These are phyloP conservation scores for Vitis cinerea DNA, from an alignment of 164 flowering plant species.

Conservation along the genomic window DNA sequence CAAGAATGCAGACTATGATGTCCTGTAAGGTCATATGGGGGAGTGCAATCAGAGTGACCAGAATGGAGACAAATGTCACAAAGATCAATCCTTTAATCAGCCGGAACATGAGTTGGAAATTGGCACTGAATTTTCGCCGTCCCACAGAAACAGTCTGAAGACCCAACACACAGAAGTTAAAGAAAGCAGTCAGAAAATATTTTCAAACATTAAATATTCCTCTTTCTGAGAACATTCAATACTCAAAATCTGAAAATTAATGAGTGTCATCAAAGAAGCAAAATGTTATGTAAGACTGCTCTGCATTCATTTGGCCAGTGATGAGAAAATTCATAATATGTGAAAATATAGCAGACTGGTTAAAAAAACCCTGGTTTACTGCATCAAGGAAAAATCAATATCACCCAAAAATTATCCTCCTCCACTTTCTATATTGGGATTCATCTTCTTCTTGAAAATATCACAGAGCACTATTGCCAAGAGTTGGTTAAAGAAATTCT, in stretches of 20 bases:
- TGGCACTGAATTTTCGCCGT: conserved; percentile 72
- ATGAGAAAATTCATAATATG: not conserved
- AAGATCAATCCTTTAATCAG: conserved; percentile 85
- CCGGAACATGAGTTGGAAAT: conserved; percentile 77
- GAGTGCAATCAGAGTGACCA: conserved; percentile 59
- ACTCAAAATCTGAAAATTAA: not conserved
- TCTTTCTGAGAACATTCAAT: not conserved
- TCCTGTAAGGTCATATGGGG: conserved; percentile 71
- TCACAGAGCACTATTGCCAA: too few species aligned
- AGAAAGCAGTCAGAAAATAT: too few species aligned
- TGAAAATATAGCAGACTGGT: not conserved
- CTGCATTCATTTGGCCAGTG: not conserved
- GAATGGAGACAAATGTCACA: conserved; percentile 60
- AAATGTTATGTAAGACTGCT: not conserved
- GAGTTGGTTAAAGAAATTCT: too few species aligned
- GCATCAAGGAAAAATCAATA: too few species aligned
- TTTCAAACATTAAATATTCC: too few species aligned
- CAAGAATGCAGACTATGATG: conserved; percentile 81
- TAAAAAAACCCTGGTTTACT: too few species aligned
- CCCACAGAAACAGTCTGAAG: conserved; percentile 81
- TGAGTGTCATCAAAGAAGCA: not conserved
- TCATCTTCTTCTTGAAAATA: too few species aligned
- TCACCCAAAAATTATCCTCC: too few species aligned
- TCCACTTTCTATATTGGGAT: too few species aligned
- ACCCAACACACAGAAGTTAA: not conserved